Conservation (phyloP, 306 rosid species). For the Betula pendula region DNA sequence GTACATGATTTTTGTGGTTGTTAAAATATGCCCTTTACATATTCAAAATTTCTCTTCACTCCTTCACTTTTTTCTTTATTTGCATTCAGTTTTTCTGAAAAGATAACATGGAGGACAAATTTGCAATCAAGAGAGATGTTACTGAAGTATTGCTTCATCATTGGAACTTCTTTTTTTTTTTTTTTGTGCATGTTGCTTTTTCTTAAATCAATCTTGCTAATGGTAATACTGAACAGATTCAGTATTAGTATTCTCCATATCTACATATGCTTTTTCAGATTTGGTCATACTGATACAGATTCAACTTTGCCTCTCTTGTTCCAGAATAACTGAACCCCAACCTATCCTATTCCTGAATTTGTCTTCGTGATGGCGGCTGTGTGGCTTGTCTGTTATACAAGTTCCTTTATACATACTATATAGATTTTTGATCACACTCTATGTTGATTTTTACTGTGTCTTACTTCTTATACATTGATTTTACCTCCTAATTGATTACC, state of each 20-base stretch:
- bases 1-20: too few species aligned
- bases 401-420: background rate
- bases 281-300: background rate
- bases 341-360: background rate
- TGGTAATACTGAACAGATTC: too few species aligned
- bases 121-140: constrained; percentile 67
- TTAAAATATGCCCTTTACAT: too few species aligned
- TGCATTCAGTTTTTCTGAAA: constrained; percentile 20
- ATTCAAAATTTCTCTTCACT: background rate
- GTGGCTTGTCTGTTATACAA: background rate
- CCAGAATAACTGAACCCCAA: background rate
- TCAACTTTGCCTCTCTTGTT: background rate
- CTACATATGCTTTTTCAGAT: constrained; percentile 7
- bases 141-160: constrained; percentile 53
- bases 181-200: background rate
- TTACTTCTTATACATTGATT: background rate
- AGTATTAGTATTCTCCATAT: background rate
- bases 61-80: background rate
- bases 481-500: background rate
- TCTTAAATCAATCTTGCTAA: background rate
- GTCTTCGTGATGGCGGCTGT: background rate
- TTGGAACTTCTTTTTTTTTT: background rate
- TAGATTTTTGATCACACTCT: background rate
- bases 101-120: constrained; percentile 51
- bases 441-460: background rate